Base-by-base conservation (phyloP, 2,329 filamentous ascomycete genomes). In the Fusarium chlamydosporum region DNA sequence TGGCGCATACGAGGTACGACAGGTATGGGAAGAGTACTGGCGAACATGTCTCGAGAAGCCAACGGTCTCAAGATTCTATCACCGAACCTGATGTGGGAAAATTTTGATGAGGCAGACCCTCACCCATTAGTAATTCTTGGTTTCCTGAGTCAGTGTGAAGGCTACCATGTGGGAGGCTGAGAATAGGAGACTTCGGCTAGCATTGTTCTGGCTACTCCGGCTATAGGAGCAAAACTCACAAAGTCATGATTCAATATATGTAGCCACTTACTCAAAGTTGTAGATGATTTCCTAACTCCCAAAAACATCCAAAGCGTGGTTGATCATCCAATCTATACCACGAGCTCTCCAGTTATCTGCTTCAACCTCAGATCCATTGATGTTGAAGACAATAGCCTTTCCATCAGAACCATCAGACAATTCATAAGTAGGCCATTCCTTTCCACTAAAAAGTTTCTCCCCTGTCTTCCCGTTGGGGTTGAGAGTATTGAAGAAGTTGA, bases 251-350 rank as follows among this genome's bases (percentile, higher is more conserved):
- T 10, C 7, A 29, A 29, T 29, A 10, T 29, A 29, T 29, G 7
- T 23, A 23, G 27, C 27, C 8, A 29, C 10, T 29, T 29, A 29
- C 7, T 7, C 27, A 4, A 29, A 29, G 27, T 29, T 29, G 27
- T 6, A 29, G 31, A 27, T 34, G 26, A 9, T 13, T 16, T 9
- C 3, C 23, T 23, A 23, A 23, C 73, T 72, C 4, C 77, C 77
- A 41, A 77, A 73, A 2, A 77, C 63, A 1, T 64, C 57, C 50
- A 78, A 61, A 15, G 68, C 58, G 29, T 79, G 68, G 15, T 77
- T 67, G 3, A 56, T 64, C 37, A 79, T 56, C 73, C 75, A 79
- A 12, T 68, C 58, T 23, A 79, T 76, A 4, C 74, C 77, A 4
- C 60, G 66, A 16, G 68, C 60, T 35, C 77, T 67, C 70, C 74